phyloP scores from a whole-genome alignment of 208 protist species.

The Acanthamoeba rhysodes region DNA sequence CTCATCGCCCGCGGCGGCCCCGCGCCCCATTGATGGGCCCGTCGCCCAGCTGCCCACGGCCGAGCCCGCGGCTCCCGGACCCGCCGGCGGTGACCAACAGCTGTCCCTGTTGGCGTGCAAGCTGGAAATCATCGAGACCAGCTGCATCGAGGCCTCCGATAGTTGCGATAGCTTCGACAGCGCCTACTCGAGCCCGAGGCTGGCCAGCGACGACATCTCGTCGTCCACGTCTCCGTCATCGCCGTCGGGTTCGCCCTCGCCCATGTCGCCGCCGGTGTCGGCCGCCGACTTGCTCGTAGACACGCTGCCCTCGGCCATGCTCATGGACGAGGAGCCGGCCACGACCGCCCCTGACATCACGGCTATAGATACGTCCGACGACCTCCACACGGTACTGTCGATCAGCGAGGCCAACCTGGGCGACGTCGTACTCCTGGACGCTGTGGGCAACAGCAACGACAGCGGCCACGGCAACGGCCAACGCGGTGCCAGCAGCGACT shows the following conservation, averaged over 20 bases:
- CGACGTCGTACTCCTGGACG: background rate
- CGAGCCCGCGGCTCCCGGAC: too few species aligned
- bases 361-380: too few species aligned
- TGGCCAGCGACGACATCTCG: background rate
- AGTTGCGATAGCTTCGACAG: background rate
- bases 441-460: background rate
- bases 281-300: background rate
- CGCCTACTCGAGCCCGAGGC: background rate
- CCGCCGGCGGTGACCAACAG: background rate
- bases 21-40: too few species aligned
- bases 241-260: background rate
- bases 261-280: background rate
- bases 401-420: background rate
- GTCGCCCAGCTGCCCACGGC: too few species aligned
- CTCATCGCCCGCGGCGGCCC: too few species aligned
- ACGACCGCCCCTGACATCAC: background rate
- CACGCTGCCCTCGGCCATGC: background rate
- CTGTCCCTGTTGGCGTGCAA: background rate
- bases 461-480: background rate
- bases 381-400: too few species aligned
- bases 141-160: too few species aligned
- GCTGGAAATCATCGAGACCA: background rate
- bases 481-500: background rate
- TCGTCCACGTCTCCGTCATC: background rate
- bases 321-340: constrained; percentile 58